Percentiles rank a stretch among this genome's conserved stretches.
phyloP scores from a whole-genome alignment of 176 grass and related monocot genomes.

The Oryza officinalis region DNA sequence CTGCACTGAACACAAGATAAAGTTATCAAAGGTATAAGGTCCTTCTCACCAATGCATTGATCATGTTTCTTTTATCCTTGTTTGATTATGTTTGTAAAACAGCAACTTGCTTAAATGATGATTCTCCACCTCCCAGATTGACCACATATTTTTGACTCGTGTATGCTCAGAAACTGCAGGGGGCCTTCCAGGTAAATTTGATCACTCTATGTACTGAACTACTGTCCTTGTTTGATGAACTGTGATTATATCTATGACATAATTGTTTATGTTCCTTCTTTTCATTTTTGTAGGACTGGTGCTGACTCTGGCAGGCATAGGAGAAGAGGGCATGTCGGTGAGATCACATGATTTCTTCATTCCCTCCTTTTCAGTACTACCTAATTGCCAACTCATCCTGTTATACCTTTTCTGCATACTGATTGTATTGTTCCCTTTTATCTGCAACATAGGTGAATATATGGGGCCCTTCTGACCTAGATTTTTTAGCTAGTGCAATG shows the following conservation, averaged over 20 bases:
- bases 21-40: constrained; percentile 81
- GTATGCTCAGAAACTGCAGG: constrained; percentile 99
- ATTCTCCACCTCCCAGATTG: constrained; percentile 59
- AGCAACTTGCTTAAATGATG: constrained; percentile 20
- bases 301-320: constrained; percentile 86
- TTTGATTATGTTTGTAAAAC: constrained; percentile 25
- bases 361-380: constrained; percentile 19
- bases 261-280: constrained; percentile 11
- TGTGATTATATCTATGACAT: constrained; percentile 35
- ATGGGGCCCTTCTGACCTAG: constrained; percentile 96
- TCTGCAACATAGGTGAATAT: constrained; percentile 71
- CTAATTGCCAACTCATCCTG: constrained; percentile 17
- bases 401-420: constrained; percentile 18
- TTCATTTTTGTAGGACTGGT: constrained; percentile 64
- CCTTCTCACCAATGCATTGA: neutral
- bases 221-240: constrained; percentile 12
- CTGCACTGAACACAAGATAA: constrained; percentile 99
- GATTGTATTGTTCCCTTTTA: constrained; percentile 24
- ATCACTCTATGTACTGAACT: constrained; percentile 19
- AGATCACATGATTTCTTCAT: constrained; percentile 39
- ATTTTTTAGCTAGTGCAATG: constrained; percentile 83
- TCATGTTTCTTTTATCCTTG: constrained; percentile 25
- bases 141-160: constrained; percentile 89
- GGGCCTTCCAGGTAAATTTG: constrained; percentile 80
- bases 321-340: constrained; percentile 97